These are phyloP conservation scores for Fusarium agapanthi DNA, from an alignment of 2,329 filamentous ascomycete species.

Conservation along the genomic window DNA sequence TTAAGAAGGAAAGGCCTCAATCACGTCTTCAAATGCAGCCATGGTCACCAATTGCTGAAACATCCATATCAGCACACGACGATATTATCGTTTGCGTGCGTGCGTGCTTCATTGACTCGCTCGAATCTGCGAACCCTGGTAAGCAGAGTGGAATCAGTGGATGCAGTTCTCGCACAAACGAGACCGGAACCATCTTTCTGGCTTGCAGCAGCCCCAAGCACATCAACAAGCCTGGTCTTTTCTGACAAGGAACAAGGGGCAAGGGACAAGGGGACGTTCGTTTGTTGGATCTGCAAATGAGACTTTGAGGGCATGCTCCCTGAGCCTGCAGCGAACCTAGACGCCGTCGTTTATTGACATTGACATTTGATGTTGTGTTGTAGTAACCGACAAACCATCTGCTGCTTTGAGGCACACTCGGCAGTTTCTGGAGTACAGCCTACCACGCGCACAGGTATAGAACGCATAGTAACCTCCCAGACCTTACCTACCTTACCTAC, in stretches of 20 bases:
- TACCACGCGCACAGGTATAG: not conserved
- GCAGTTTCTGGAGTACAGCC: not conserved
- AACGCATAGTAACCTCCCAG: not conserved
- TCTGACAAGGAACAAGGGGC: slow-evolving; percentile 27
- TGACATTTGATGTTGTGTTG: slow-evolving; percentile 26
- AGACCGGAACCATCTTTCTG: slow-evolving; percentile 22
- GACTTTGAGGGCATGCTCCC: slow-evolving; percentile 2
- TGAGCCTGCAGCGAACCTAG: slow-evolving; percentile 13
- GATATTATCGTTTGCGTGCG: slow-evolving; percentile 17
- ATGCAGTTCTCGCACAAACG: slow-evolving; percentile 31
- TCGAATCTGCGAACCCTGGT: not conserved
- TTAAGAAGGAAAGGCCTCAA: slow-evolving; percentile 3
- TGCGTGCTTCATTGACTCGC: not conserved
- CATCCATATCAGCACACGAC: slow-evolving; percentile 1
- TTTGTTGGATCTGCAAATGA: slow-evolving; percentile 32
- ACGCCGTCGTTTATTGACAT: slow-evolving; percentile 15
- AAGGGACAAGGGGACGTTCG: slow-evolving; percentile 4
- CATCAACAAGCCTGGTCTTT: slow-evolving; percentile 26
- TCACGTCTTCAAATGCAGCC: not conserved
- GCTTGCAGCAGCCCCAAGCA: slow-evolving; percentile 31
- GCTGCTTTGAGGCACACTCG: not conserved
- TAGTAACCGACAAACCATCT: slow-evolving; percentile 4
- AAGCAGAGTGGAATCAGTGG: slow-evolving; percentile 35
- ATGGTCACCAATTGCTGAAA: slow-evolving; percentile 14
- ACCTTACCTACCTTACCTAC: not conserved